Conservation (phyloP, 2,329 filamentous ascomycete species). For the Apiospora koreana region DNA sequence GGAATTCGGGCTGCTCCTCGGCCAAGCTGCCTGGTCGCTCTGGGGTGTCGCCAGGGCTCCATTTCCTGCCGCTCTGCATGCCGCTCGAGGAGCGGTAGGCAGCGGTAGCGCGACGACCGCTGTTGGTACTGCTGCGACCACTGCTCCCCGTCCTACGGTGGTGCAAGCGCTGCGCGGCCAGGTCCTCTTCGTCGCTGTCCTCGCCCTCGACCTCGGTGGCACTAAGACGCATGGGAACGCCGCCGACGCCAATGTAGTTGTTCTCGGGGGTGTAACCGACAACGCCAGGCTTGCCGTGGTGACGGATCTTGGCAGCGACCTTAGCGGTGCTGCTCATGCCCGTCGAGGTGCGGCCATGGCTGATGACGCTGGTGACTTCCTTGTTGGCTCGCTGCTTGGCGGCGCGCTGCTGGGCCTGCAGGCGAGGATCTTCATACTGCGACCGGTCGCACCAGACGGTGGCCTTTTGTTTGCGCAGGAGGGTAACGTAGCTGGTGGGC, state of each 20-base stretch:
- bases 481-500: conserved; percentile 82
- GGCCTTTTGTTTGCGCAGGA: conserved; percentile 95
- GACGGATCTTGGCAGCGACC: conserved; percentile 83
- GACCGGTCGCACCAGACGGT: conserved; percentile 98
- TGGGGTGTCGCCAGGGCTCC: conserved; percentile 57
- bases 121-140: conserved; percentile 68
- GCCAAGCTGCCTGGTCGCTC: conserved; percentile 55
- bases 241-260: conserved; percentile 73
- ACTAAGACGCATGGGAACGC: conserved; percentile 87
- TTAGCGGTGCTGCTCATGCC: conserved; percentile 62
- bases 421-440: conserved; percentile 85
- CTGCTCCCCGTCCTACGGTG: conserved; percentile 76
- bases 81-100: conserved; percentile 55
- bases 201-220: conserved; percentile 94
- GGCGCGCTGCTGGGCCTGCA: conserved; percentile 79
- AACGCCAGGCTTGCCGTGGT: conserved; percentile 78
- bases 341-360: conserved; percentile 57
- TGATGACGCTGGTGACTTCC: conserved; percentile 70
- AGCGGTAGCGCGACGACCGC: conserved; percentile 46
- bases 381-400: conserved; percentile 85
- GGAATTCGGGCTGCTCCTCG: conserved; percentile 41
- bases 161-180: conserved; percentile 49
- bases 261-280: conserved; percentile 76
- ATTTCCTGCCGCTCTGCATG: conserved; percentile 39
- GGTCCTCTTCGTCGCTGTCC: conserved; percentile 75